phyloP scores from a whole-genome alignment of 2,329 filamentous ascomycete species.

The Phialophora tarda region DNA sequence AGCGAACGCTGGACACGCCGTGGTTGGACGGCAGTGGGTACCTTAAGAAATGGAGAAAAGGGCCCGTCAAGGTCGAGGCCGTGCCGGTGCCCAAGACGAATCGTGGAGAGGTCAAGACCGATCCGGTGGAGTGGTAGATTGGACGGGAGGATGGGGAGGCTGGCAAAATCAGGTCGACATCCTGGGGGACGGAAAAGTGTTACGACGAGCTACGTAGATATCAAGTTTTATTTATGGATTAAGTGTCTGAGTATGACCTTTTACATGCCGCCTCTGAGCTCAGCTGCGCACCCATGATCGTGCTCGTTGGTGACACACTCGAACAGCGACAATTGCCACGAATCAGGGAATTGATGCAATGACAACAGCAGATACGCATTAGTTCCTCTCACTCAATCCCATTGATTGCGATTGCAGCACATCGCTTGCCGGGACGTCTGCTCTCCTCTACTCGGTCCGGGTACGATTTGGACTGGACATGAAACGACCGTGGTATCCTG shows the following conservation, averaged over 20 bases:
- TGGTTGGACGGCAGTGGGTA: constrained; percentile 92
- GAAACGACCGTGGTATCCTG: background rate
- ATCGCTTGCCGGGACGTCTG: background rate
- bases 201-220: background rate
- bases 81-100: constrained; percentile 85
- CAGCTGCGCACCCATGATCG: background rate
- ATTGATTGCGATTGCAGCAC: background rate
- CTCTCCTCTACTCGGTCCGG: background rate
- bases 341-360: background rate
- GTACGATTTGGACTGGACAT: background rate
- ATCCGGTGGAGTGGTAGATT: constrained; percentile 91
- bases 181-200: background rate
- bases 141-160: constrained; percentile 24
- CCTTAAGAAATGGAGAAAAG: constrained; percentile 62
- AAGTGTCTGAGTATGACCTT: background rate
- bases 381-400: background rate
- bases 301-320: background rate
- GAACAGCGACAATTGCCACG: background rate
- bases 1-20: constrained; percentile 76
- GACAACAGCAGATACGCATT: background rate
- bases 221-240: background rate
- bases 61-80: constrained; percentile 67
- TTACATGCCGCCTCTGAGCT: background rate
- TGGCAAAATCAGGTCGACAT: background rate
- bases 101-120: constrained; percentile 78